These are phyloP conservation scores for Protea cynaroides DNA, from an alignment of 164 flowering plant species.

Conservation along the genomic window DNA sequence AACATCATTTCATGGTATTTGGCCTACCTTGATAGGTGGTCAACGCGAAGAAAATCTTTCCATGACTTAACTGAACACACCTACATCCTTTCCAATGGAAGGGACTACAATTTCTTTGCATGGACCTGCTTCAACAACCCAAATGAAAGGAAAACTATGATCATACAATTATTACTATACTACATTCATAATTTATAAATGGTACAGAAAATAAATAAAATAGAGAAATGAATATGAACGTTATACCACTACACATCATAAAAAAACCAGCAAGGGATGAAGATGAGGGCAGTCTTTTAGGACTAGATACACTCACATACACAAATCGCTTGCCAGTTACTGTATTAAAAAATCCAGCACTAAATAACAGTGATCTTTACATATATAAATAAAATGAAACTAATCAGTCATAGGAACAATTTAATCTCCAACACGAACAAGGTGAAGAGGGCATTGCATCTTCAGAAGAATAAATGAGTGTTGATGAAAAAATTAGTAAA, in stretches of 20 bases:
- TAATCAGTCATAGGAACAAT: background rate
- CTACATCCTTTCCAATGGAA: constrained; percentile 50
- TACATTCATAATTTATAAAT: no score
- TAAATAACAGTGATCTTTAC: constrained; percentile 25
- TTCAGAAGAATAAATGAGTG: no score
- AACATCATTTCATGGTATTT: no score
- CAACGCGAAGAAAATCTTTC: constrained; percentile 54
- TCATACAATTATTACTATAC: background rate
- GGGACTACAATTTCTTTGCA: constrained; percentile 69
- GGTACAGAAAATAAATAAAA: no score
- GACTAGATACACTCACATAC: no score
- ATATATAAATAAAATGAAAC: constrained; percentile 35
- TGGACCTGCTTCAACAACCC: constrained; percentile 68
- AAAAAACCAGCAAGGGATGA: no score
- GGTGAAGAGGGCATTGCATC: no score
- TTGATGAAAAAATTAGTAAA: no score
- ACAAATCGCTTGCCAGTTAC: background rate
- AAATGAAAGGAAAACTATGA: constrained; percentile 38
- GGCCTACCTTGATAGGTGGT: constrained; percentile 62
- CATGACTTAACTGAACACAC: constrained; percentile 62
- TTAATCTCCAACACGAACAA: no score
- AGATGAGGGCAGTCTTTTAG: no score
- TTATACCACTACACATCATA: no score
- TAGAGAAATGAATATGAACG: no score
- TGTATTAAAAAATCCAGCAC: background rate